phyloP scores from a whole-genome alignment of 257 asterid species.

The Dorcoceras hygrometricum region DNA sequence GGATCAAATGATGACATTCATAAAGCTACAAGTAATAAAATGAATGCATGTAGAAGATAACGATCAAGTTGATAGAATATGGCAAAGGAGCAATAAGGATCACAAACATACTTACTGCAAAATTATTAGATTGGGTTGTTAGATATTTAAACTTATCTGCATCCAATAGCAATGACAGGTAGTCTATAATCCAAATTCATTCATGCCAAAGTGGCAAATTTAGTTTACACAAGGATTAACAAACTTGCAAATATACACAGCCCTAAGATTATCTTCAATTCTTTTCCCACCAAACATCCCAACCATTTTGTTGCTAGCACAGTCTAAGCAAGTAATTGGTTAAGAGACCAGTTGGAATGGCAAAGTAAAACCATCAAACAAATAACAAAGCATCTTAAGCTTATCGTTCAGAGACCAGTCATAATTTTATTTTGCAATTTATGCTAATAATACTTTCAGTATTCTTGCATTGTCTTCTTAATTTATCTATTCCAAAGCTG shows the following conservation, averaged over 20 bases:
- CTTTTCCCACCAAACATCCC: not conserved
- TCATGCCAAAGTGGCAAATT: not conserved
- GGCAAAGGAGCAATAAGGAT: not conserved
- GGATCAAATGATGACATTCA: not conserved
- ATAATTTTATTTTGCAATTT: not conserved
- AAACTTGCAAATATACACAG: not conserved
- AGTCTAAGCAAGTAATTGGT: not conserved
- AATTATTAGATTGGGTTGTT: not conserved
- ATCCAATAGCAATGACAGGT: not conserved
- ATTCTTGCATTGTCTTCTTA: conserved; percentile 1
- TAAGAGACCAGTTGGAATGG: not conserved
- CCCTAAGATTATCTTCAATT: not conserved
- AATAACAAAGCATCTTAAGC: not conserved
- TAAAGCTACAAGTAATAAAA: not conserved
- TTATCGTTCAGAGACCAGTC: not conserved
- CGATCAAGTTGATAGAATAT: not conserved
- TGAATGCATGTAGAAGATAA: not conserved
- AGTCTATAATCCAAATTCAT: not conserved
- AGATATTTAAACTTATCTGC: conserved; percentile 7
- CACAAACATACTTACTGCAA: not conserved
- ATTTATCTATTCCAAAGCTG: not conserved
- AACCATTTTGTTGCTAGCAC: not conserved
- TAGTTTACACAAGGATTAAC: not conserved
- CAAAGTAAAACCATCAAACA: not conserved
- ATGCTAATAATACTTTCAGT: not conserved